Evolutionary conservation across 2,329 filamentous ascomycete species (phyloP).

Genomic region (Coniella vitis): DNA sequence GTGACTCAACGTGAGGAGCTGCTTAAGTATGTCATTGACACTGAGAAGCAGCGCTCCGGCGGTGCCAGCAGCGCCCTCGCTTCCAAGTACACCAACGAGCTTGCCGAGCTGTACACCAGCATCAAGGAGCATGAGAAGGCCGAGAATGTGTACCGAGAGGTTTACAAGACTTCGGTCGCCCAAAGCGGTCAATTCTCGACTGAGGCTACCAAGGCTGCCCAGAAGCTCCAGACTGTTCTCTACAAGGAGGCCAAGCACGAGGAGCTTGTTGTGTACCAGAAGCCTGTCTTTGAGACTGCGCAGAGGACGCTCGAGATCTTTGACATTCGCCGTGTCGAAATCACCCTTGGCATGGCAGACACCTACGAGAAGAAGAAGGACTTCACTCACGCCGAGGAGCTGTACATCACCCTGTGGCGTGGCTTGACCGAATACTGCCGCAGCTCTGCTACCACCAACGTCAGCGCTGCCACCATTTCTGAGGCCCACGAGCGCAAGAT

Average conservation of each 20-base stretch:
- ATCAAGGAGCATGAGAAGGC: slow-evolving; percentile 17
- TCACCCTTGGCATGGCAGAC: slow-evolving; percentile 15
- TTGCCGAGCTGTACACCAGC: slow-evolving; percentile 16
- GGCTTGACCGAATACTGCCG: slow-evolving; percentile 18
- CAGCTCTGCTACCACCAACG: slow-evolving; percentile 9
- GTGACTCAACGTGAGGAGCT: slow-evolving; percentile 18
- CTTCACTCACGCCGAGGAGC: slow-evolving; percentile 18
- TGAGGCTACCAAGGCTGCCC: slow-evolving; percentile 12
- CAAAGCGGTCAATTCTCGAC: slow-evolving; percentile 13
- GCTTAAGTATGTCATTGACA: slow-evolving; percentile 16
- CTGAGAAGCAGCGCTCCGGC: slow-evolving; percentile 16
- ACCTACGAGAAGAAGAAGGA: slow-evolving; percentile 18
- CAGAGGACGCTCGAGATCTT: slow-evolving; percentile 15
- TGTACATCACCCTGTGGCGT: slow-evolving; percentile 20
- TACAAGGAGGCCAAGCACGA: slow-evolving; percentile 15
- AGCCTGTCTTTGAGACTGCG: slow-evolving; percentile 17
- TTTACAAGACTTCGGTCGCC: slow-evolving; percentile 14
- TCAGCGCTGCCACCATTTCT: slow-evolving; percentile 11
- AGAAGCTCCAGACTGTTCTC: slow-evolving; percentile 16
- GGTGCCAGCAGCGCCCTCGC: slow-evolving; percentile 10
- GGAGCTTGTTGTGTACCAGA: slow-evolving; percentile 16
- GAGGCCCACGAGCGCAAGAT: slow-evolving; percentile 19
- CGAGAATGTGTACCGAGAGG: slow-evolving; percentile 14
- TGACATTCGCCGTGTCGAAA: slow-evolving; percentile 15
- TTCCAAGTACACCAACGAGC: slow-evolving; percentile 17